Evolutionary conservation across 176 grass and related monocot species (phyloP).

Genomic region (Carex scoparia): DNA sequence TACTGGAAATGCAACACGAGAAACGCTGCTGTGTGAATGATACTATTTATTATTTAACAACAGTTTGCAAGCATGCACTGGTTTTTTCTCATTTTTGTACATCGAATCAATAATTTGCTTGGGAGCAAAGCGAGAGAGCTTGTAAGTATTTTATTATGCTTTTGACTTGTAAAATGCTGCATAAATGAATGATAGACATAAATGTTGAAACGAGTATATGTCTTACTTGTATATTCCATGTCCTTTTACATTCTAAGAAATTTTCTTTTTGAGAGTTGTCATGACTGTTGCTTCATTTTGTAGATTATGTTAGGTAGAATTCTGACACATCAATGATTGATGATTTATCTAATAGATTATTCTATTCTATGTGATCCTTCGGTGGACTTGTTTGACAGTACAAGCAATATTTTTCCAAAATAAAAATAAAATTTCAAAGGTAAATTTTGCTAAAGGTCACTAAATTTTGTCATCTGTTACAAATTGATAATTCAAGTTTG

Average conservation of each 20-base stretch:
- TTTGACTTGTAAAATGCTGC: constrained; percentile 8
- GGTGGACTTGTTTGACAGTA: background rate
- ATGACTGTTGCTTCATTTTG: background rate
- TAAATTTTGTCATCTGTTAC: no score
- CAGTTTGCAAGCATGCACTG: background rate
- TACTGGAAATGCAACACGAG: constrained; percentile 71
- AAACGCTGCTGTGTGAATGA: constrained; percentile 69
- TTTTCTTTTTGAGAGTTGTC: background rate
- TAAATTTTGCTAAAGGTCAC: no score
- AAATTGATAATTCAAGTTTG: no score
- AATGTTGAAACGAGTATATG: background rate
- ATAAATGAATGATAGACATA: background rate
- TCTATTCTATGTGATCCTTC: background rate
- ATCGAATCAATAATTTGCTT: constrained; percentile 9
- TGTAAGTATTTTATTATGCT: background rate
- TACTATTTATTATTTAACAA: background rate
- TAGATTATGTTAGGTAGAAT: background rate
- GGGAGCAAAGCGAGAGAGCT: background rate
- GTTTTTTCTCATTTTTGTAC: constrained; percentile 3
- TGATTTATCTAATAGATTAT: background rate
- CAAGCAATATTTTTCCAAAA: background rate
- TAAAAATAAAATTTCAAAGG: background rate
- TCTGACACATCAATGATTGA: background rate
- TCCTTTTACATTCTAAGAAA: background rate
- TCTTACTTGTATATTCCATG: background rate